phyloP scores from a whole-genome alignment of 257 asterid genomes.

The Coffea canephora region DNA sequence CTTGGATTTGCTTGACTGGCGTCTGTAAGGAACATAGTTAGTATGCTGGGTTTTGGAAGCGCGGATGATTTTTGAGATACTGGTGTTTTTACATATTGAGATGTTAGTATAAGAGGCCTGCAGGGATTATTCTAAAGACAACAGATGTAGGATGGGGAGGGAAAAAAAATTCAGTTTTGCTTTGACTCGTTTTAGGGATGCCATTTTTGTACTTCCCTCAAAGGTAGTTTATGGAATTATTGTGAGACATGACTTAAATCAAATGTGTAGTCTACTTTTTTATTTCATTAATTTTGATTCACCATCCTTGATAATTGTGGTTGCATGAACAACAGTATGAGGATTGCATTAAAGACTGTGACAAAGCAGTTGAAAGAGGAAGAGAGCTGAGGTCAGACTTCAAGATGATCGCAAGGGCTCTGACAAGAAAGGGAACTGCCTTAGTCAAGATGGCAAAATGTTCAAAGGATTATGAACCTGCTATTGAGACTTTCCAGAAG shows the following conservation, averaged over 20 bases:
- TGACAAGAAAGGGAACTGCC: slow-evolving; percentile 93
- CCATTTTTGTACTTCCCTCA: background rate
- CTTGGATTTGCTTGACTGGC: background rate
- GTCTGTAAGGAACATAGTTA: background rate
- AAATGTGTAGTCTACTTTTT: background rate
- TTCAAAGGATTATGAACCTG: slow-evolving; percentile 77
- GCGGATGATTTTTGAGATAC: background rate
- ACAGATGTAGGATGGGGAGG: background rate
- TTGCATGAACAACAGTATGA: slow-evolving; percentile 46
- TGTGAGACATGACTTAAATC: background rate
- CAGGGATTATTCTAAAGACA: background rate
- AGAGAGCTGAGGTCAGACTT: slow-evolving; percentile 81
- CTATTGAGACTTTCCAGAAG: slow-evolving; percentile 85
- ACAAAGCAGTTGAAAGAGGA: slow-evolving; percentile 92
- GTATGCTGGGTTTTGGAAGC: background rate
- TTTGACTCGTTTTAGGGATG: background rate
- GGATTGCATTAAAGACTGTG: slow-evolving; percentile 89
- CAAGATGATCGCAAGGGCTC: slow-evolving; percentile 90
- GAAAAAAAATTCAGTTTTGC: background rate
- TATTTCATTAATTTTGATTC: background rate
- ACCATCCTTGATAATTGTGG: background rate
- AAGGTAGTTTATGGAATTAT: background rate
- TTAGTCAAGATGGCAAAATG: slow-evolving; percentile 69
- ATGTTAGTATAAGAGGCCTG: background rate
- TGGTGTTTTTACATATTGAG: too few species aligned